Base-by-base conservation (phyloP, 345 rosid species). In the Rubroshorea leprosula region DNA sequence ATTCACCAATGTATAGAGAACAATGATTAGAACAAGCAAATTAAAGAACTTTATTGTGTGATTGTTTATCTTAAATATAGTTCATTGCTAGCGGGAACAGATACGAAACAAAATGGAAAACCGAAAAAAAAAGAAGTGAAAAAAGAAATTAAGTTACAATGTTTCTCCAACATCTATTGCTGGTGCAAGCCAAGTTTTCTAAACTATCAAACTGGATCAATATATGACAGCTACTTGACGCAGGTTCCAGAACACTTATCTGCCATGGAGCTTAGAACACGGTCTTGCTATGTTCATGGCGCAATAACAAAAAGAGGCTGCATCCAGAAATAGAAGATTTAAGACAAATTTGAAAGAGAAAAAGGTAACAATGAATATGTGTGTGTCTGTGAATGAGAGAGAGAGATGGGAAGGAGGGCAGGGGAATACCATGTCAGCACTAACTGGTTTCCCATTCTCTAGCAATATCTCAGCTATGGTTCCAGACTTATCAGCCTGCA, bases 401-500 rank as follows among this genome's bases (percentile, higher is more conserved):
- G 22, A 43, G n/a, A 57, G 60, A 19, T 35, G 49, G 49, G 35
- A 51, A 46, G 55, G n/a, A n/a, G n/a, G n/a, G n/a, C n/a, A 55
- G 41, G 60, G 62, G 25, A 7, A 21, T 82, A 93, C 99, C 94
- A 52, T 58, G 80, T 82, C 99, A 54, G 89, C 69, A 47, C 85
- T 87, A 53, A 93, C 97, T 49, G 96, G 66, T 80, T 93, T 86
- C 20, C 87, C 96, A 51, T 93, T 91, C 46, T 89, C 97, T n/a
- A 52, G 84, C 60, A 82, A 65, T 69, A 93, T 62, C 69, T 83
- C 99, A 22, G 75, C 55, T 61, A 93, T 55, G 51, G 99, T 93
- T 79, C 99, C 99, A 2, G 94, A 81, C 61, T 80, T 89, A 71
- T 93, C 99, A 64, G 97, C 94, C 99, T 93, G 74, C 12, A 57